phyloP scores from a whole-genome alignment of 257 asterid species.

The Prunella vulgaris region DNA sequence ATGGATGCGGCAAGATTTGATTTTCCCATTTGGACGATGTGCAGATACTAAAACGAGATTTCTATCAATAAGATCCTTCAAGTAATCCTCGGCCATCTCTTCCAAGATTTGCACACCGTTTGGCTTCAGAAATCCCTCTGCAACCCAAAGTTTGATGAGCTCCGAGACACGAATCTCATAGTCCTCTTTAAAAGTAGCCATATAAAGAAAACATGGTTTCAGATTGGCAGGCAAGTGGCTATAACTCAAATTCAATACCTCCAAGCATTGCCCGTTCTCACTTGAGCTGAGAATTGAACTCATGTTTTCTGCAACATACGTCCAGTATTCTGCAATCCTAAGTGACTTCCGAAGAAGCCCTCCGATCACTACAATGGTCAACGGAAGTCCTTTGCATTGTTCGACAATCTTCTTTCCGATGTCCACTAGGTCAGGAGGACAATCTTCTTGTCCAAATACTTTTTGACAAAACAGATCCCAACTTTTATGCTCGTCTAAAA shows the following conservation, averaged over 20 bases:
- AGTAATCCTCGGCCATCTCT: conserved; percentile 2
- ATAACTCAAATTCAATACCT: conserved; percentile 7
- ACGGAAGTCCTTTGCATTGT: conserved; percentile 1
- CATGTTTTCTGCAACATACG: not conserved
- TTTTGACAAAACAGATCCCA: too few relatives aligned
- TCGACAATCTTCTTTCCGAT: not conserved
- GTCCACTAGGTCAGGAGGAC: not conserved
- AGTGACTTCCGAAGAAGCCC: not conserved
- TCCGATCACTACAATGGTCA: conserved; percentile 6
- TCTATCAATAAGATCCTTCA: conserved; percentile 9
- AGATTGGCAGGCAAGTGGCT: not conserved
- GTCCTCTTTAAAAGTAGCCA: not conserved
- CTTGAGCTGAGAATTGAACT: not conserved
- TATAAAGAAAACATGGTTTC: conserved; percentile 17
- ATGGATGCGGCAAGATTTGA: conserved; percentile 10
- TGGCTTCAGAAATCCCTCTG: conserved; percentile 7
- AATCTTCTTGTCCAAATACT: not conserved
- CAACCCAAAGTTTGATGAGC: not conserved
- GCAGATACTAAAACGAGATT: not conserved
- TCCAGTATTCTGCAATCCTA: not conserved
- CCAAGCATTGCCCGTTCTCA: not conserved
- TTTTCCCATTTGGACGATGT: not conserved
- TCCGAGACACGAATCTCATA: not conserved
- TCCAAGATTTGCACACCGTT: not conserved
- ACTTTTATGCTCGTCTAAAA: too few relatives aligned